phyloP scores from a whole-genome alignment of 768 basidiomycete species.

The Pisolithus sp. region DNA sequence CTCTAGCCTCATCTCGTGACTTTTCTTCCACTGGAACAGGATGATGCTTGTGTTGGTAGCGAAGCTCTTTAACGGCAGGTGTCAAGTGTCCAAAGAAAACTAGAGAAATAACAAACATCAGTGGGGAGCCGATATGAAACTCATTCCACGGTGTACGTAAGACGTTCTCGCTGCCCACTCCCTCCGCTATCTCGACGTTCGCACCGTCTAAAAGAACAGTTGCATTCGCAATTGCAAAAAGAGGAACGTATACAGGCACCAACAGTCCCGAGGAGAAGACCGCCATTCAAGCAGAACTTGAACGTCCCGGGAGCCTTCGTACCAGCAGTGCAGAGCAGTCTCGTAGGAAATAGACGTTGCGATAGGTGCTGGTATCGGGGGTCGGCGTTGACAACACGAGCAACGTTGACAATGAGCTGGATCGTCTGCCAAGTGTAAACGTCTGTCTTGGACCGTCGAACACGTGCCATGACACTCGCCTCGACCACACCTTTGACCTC shows the following conservation, averaged over 20 bases:
- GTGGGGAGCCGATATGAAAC: not conserved
- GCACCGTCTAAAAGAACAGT: slow-evolving; percentile 62
- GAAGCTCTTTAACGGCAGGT: slow-evolving; percentile 79
- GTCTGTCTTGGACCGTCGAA: not conserved
- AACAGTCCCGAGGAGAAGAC: slow-evolving; percentile 80
- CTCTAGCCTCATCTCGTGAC: slow-evolving; percentile 74
- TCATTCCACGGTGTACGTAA: slow-evolving; percentile 41
- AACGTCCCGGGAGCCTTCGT: slow-evolving; percentile 83
- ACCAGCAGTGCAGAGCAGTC: slow-evolving; percentile 96
- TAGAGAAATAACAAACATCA: slow-evolving; percentile 20
- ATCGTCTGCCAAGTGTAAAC: slow-evolving; percentile 53
- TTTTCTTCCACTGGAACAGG: slow-evolving; percentile 76
- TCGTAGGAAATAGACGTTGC: slow-evolving; percentile 92
- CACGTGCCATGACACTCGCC: slow-evolving; percentile 26
- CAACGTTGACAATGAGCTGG: slow-evolving; percentile 88
- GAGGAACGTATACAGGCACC: slow-evolving; percentile 30
- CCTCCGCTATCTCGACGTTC: slow-evolving; percentile 96
- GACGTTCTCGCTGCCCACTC: slow-evolving; percentile 88
- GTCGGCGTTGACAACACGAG: slow-evolving; percentile 61
- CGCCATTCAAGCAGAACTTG: slow-evolving; percentile 88
- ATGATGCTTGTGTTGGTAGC: slow-evolving; percentile 82
- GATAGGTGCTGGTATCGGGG: slow-evolving; percentile 81
- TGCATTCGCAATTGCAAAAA: not conserved
- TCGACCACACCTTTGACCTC: slow-evolving; percentile 97
- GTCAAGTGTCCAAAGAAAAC: slow-evolving; percentile 91